phyloP scores from a whole-genome alignment of 306 rosid species.

The Quercus glauca region DNA sequence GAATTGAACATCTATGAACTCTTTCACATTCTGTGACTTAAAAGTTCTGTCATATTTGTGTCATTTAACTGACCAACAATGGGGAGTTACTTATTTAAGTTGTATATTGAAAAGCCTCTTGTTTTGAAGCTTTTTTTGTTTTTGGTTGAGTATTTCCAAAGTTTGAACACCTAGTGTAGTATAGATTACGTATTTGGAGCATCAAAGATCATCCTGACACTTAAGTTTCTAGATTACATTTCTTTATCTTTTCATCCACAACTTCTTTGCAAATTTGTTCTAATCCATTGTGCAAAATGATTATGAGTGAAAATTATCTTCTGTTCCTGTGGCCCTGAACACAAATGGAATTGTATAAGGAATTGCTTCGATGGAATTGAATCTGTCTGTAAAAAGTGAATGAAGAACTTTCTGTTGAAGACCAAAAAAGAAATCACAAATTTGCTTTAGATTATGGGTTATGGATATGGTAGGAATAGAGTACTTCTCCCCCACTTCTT shows the following conservation, averaged over 20 bases:
- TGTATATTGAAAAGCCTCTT: not conserved
- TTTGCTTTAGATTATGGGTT: not conserved
- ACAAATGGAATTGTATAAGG: not conserved
- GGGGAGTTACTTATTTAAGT: not conserved
- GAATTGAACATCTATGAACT: not conserved
- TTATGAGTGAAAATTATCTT: not conserved
- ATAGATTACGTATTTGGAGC: not conserved
- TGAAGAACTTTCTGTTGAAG: not conserved
- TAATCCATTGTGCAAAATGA: not conserved
- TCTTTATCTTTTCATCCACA: not conserved
- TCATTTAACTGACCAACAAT: not conserved
- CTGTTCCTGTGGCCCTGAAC: not conserved
- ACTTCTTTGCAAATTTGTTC: not conserved
- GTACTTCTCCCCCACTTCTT: no score
- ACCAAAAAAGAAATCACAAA: not conserved
- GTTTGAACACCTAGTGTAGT: not conserved
- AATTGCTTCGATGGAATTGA: not conserved
- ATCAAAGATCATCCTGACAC: not conserved
- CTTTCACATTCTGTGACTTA: not conserved
- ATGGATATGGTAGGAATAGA: not conserved
- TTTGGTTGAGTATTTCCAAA: not conserved
- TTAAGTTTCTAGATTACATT: not conserved
- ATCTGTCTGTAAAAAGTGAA: not conserved
- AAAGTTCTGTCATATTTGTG: not conserved
- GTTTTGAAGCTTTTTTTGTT: not conserved